Base-by-base conservation (phyloP, 2,329 filamentous ascomycete species). In the Akanthomyces muscarius region DNA sequence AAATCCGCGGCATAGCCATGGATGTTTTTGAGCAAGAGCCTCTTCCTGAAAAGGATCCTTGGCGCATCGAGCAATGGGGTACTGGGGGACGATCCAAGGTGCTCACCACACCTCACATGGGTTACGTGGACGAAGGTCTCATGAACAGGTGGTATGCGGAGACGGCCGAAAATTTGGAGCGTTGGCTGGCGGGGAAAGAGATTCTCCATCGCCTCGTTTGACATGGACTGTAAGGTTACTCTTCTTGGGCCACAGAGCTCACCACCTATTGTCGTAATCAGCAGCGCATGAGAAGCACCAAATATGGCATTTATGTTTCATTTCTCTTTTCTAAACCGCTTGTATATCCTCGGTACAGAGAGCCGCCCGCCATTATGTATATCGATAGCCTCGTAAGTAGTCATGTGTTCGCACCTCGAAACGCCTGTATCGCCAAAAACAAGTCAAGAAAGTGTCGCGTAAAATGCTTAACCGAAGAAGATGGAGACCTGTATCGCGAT, bases 21-120 rank as follows among this genome's bases (percentile, higher is more conserved):
- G 90, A 93, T 76, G 89, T 92, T 1, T 93, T 89, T 71, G 85
- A 89, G 61, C 75, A 85, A 10, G 90, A 93, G 72, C 90, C 90
- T 4, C 73, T 94, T 64, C 85, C 86, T 0, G 68, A 71, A 8
- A 82, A 89, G 56, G 91, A 87, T 69, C 78, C 78, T 23, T 93
- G 90, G 90, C 80, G 88, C 56, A 84, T 79, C 11, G 85, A 81
- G 10, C 73, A 77, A 42, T 92, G 89, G 88, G 86, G 87, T 5
- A 71, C 74, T 42, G 75, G 83, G 42, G 86, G 86, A 5, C 82
- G 83, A 54, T 85, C 82, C 55, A 78, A 82, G 63, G 82, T 91
- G 1, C 68, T 92, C 18, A 70, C 90, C 66, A 88, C 86, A 56
- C 89, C 89, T 50, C 89, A 92, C 72, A 90, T 89, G 83, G 89